These are phyloP conservation scores for Mycena maculata DNA, from an alignment of 768 basidiomycete genomes.

Conservation along the genomic window DNA sequence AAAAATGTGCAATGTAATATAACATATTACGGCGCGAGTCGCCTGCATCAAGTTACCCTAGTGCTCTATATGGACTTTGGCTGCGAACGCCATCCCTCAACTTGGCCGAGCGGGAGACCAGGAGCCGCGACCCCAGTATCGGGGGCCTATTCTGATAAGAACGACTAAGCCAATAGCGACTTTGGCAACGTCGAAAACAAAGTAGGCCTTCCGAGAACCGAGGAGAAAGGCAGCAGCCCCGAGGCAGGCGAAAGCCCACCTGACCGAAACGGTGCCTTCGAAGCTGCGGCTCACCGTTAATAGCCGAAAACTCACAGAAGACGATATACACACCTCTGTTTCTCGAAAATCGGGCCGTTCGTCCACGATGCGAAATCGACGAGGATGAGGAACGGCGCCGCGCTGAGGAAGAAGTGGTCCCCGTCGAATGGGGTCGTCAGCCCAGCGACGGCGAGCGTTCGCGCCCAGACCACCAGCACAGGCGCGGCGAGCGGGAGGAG, in stretches of 20 bases:
- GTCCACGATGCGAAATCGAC: constrained; percentile 71
- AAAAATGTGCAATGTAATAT: constrained; percentile 12
- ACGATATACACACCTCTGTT: constrained; percentile 50
- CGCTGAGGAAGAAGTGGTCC: constrained; percentile 78
- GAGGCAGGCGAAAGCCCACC: constrained; percentile 66
- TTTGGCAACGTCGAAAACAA: constrained; percentile 72
- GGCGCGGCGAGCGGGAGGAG: constrained; percentile 82
- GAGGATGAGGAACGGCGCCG: constrained; percentile 71
- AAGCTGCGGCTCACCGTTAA: constrained; percentile 46
- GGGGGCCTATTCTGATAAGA: constrained; percentile 57
- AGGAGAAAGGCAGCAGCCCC: constrained; percentile 68
- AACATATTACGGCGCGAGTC: neutral
- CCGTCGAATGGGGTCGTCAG: constrained; percentile 83
- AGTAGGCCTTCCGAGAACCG: constrained; percentile 75
- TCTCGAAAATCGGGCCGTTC: constrained; percentile 54
- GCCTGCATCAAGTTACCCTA: no score
- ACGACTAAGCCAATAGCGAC: constrained; percentile 59
- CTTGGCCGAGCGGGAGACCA: constrained; percentile 38
- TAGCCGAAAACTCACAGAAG: constrained; percentile 4
- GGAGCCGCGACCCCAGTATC: constrained; percentile 60
- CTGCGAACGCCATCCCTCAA: no score
- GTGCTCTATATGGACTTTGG: no score
- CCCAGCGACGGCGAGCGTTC: constrained; percentile 85
- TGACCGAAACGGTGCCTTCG: constrained; percentile 54
- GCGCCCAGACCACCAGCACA: constrained; percentile 88